Conservation (phyloP, 2,329 filamentous ascomycete genomes). For the Penicillium rolfsii region DNA sequence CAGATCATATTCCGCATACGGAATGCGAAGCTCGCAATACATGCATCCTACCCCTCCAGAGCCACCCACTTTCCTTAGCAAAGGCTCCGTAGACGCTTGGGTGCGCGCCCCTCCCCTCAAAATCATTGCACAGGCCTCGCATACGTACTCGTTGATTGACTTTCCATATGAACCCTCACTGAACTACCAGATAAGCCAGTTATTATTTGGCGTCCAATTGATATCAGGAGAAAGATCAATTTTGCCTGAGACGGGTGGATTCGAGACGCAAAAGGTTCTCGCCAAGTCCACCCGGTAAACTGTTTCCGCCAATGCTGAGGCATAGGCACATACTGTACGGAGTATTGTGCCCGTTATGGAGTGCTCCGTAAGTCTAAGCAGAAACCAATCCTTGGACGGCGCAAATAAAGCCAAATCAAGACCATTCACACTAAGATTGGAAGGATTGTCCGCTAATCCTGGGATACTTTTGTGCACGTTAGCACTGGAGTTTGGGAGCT, state of each 20-base stretch:
- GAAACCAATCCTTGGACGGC: neutral
- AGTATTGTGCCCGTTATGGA: neutral
- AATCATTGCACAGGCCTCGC: neutral
- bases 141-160: conserved; percentile 1
- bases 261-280: neutral
- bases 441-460: conserved; percentile 6
- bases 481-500: neutral
- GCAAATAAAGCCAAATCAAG: neutral
- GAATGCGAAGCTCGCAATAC: neutral
- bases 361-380: neutral
- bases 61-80: conserved; percentile 9
- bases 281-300: neutral
- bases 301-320: neutral
- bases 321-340: neutral
- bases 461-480: neutral
- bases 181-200: neutral
- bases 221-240: neutral
- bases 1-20: neutral
- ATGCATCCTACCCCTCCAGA: neutral
- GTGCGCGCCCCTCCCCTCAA: neutral
- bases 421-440: conserved; percentile 7
- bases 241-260: neutral
- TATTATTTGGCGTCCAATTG: neutral
- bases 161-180: neutral
- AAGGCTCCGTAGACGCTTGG: conserved; percentile 5